These are phyloP conservation scores for Blastobotrys aristatus DNA, from an alignment of 1,139 yeast genomes.

Conservation along the genomic window DNA sequence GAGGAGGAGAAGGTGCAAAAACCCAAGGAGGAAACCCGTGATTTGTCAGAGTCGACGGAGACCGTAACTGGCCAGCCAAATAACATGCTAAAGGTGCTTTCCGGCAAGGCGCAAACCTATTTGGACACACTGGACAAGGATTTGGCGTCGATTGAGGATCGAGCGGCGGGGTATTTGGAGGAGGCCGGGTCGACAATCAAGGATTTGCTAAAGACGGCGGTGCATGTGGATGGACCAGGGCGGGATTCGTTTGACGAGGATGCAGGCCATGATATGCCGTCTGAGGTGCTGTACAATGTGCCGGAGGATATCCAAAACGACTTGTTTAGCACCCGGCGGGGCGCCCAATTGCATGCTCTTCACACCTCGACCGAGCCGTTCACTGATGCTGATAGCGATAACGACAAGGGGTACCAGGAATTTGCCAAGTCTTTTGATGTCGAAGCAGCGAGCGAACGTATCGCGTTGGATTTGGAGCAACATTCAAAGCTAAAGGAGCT, in stretches of 20 bases:
- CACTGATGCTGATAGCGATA: conserved; percentile 25
- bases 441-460: conserved; percentile 49
- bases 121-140: conserved; percentile 64
- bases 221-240: conserved; percentile 39
- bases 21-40: not conserved
- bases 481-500: conserved; percentile 53
- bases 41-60: conserved; percentile 16
- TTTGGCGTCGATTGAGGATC: conserved; percentile 60
- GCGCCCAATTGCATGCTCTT: conserved; percentile 52
- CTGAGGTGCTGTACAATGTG: conserved; percentile 43
- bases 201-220: conserved; percentile 51
- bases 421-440: conserved; percentile 40
- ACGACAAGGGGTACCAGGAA: conserved; percentile 34
- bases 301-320: conserved; percentile 36
- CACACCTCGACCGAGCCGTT: conserved; percentile 47
- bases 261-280: conserved; percentile 34
- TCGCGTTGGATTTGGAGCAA: conserved; percentile 44
- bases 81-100: conserved; percentile 34
- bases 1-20: no score
- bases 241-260: conserved; percentile 23
- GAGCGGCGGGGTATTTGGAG: conserved; percentile 54
- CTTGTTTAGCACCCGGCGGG: conserved; percentile 49
- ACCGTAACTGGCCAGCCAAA: conserved; percentile 9
- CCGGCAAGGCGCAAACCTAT: conserved; percentile 49
- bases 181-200: conserved; percentile 46